Percentiles rank a stretch among this genome's conserved stretches.
phyloP scores from a whole-genome alignment of 768 basidiomycete species.

The Podaxis mareebaensis region DNA sequence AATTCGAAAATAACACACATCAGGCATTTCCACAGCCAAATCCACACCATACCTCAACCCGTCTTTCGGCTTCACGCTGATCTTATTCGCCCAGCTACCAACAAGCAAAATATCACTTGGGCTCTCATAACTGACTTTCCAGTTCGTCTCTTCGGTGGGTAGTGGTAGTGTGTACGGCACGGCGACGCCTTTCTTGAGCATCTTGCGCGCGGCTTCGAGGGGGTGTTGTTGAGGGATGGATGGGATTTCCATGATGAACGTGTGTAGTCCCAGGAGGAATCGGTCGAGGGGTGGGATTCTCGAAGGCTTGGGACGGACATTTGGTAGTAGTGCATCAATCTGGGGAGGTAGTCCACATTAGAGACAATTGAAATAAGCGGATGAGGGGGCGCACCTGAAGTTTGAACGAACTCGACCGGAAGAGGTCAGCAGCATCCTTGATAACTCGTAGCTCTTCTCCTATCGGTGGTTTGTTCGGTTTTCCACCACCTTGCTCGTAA shows the following conservation, averaged over 20 bases:
- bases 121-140: constrained; percentile 81
- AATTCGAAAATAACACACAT: constrained; percentile 44
- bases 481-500: constrained; percentile 21
- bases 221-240: constrained; percentile 63
- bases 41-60: constrained; percentile 69
- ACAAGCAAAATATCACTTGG: constrained; percentile 77
- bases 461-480: constrained; percentile 56
- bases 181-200: constrained; percentile 55
- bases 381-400: constrained; percentile 60
- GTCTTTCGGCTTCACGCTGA: constrained; percentile 73
- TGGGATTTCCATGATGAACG: constrained; percentile 60
- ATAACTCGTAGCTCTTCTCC: constrained; percentile 71
- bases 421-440: constrained; percentile 74
- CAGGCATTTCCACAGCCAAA: constrained; percentile 84
- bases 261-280: constrained; percentile 69
- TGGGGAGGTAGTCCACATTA: constrained; percentile 31
- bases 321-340: constrained; percentile 81
- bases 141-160: constrained; percentile 79
- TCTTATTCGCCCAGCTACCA: constrained; percentile 85
- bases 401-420: constrained; percentile 79
- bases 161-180: constrained; percentile 72
- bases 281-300: constrained; percentile 60
- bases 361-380: not conserved
- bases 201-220: constrained; percentile 55
- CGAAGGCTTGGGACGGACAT: constrained; percentile 66